Base-by-base conservation (phyloP, 2,329 filamentous ascomycete species). In the Clarireedia paspali region DNA sequence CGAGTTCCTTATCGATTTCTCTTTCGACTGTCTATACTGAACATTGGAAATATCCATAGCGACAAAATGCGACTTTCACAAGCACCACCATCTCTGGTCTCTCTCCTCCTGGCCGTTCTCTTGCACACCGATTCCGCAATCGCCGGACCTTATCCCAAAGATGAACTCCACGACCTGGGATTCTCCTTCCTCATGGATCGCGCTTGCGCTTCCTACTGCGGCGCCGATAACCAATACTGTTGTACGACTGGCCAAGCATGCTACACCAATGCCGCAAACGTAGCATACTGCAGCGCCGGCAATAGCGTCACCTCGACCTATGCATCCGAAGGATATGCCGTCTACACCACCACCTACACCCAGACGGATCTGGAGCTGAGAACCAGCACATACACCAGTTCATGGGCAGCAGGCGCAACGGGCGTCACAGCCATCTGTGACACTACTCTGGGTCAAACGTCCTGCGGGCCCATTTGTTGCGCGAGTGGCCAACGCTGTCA, bases 381-480 rank as follows among this genome's bases (percentile, higher is more conserved):
- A 67, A 85, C 83, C 56, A 83, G 77, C 68, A 84, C 55, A 27
- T 45, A 30, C 10, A 57, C 36, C 23, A 40, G 20, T 2, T 55
- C 24, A 30, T 34, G 24, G 10, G 23, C 74, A 2, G 23, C 42
- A 30, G 39, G 45, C 17, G 38, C 30, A 26, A 34, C 51, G 15
- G 44, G 51, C 46, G 48, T 55, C 15, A 48, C 72, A 20, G 73
- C 73, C 2, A 75, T 72, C 60, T 86, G 82, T 67, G 68, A 75
- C 1, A 80, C 82, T 1, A 66, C 63, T n/a, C 69, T 74, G 4
- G 77, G 79, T 55, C 73, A 88, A 70, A 77, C 77, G 6, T 75
- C 80, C 3, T 91, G 88, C 67, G 87, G 87, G 34, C 68, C 68
- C 52, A 84, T 85, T 57, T 91, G 88, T 76, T 92, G 88, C 70